phyloP scores from a whole-genome alignment of 768 basidiomycete species.

The Boletus pseudopeckii region DNA sequence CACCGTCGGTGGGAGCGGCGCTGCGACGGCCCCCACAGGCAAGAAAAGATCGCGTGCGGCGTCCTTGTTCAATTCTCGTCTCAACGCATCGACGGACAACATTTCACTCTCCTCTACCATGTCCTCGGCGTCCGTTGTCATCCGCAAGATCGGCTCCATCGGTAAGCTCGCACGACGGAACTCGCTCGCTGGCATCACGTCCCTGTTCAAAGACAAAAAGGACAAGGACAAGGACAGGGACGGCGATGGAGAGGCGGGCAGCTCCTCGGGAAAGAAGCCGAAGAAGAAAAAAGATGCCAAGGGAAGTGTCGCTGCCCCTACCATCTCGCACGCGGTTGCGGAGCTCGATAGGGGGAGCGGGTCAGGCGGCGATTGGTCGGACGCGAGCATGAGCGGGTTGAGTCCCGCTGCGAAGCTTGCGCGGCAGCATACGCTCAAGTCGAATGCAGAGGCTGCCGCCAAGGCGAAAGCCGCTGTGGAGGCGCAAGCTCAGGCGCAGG shows the following conservation, averaged over 20 bases:
- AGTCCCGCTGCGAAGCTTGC: constrained; percentile 90
- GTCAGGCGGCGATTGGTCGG: constrained; percentile 52
- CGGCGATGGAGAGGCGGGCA: constrained; percentile 32
- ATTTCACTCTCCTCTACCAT: constrained; percentile 95
- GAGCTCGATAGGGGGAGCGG: constrained; percentile 67
- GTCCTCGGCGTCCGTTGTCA: constrained; percentile 93
- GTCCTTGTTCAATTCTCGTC: constrained; percentile 80
- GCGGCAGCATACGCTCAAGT: constrained; percentile 87
- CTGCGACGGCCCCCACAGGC: constrained; percentile 29
- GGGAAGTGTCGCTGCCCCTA: constrained; percentile 61
- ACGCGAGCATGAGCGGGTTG: constrained; percentile 62
- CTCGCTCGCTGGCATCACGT: constrained; percentile 87
- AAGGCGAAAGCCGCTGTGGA: constrained; percentile 36
- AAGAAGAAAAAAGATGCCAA: constrained; percentile 57
- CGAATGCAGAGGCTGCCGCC: constrained; percentile 54
- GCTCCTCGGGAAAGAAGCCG: constrained; percentile 41
- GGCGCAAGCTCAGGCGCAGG: constrained; percentile 23
- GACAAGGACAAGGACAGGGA: constrained; percentile 36
- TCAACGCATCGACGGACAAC: constrained; percentile 90
- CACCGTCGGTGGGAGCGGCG: constrained; percentile 5
- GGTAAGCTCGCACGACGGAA: constrained; percentile 87
- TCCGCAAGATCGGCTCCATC: constrained; percentile 89
- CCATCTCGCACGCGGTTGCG: constrained; percentile 78
- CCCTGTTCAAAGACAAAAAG: constrained; percentile 88
- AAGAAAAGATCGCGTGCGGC: constrained; percentile 75